A percentile compares a stretch with the other conserved stretches of the same genome.
Evolutionary conservation across 1,284 basidiomycete species (phyloP).

Genomic region (Sphagnurus paluster): DNA sequence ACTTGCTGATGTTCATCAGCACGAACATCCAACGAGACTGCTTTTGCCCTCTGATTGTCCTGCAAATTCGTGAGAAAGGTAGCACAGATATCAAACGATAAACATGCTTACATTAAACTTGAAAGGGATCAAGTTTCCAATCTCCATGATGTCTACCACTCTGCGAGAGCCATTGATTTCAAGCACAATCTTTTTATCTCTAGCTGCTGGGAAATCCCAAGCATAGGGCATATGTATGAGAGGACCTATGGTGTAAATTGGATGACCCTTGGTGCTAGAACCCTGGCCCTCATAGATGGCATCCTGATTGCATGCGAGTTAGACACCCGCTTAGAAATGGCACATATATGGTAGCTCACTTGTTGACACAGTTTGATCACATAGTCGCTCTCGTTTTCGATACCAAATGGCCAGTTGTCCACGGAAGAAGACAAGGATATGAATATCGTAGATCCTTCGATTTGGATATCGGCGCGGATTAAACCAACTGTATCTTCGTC

Average conservation of each 20-base stretch:
- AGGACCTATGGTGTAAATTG: slow-evolving; percentile 58
- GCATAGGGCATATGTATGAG: slow-evolving; percentile 73
- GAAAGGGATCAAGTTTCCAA: slow-evolving; percentile 91
- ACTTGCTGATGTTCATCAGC: slow-evolving; percentile 90
- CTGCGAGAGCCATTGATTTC: slow-evolving; percentile 67
- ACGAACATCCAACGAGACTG: slow-evolving; percentile 90
- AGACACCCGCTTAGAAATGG: not conserved
- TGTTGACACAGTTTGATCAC: slow-evolving; percentile 75
- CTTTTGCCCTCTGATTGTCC: slow-evolving; percentile 54
- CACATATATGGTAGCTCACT: slow-evolving; percentile 39
- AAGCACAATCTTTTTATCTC: slow-evolving; percentile 81
- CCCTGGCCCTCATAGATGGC: slow-evolving; percentile 40
- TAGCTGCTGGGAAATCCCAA: slow-evolving; percentile 92
- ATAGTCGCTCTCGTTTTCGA: slow-evolving; percentile 89
- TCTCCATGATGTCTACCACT: slow-evolving; percentile 92
- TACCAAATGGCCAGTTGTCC: slow-evolving; percentile 85
- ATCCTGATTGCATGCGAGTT: slow-evolving; percentile 42
- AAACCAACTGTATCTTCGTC: slow-evolving; percentile 53
- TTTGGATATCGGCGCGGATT: slow-evolving; percentile 80
- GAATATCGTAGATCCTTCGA: slow-evolving; percentile 91
- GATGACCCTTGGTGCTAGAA: slow-evolving; percentile 33
- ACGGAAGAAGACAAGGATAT: slow-evolving; percentile 68
- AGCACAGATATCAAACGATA: not conserved
- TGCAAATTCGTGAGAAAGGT: slow-evolving; percentile 25
- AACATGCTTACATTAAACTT: slow-evolving; percentile 69